Evolutionary conservation across 2,329 filamentous ascomycete species (phyloP), one percentile per base, ranked within the genome.

Genomic region (Aspergillus sp.): DNA sequence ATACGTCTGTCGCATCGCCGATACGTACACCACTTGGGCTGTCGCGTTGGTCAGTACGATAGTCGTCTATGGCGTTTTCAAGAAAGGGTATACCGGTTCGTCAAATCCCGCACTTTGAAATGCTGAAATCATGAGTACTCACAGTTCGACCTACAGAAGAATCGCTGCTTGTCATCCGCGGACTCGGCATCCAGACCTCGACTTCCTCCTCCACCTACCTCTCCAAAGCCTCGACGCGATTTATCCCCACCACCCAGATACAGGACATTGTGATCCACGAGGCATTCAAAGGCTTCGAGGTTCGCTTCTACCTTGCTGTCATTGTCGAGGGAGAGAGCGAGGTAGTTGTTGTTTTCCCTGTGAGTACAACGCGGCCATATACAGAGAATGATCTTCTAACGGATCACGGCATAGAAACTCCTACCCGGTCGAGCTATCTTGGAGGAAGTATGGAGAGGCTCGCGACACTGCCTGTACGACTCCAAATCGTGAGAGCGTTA

Each of bases 241-340:
- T 89, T 70, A 97, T 99, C 53, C 93, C 94, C 0, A 96, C 93
- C 0, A 89, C 88, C 42, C 86, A 90, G 72, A 95, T 99, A 52
- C 89, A 89, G 67, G 94, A 99, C 69, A 87, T 99, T 51, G 84
- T 96, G 49, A 89, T 99, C 47, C 91, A 96, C 69, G 94, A 99
- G 76, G 94, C 92, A 3, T 97, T 97, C 72, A 84, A 84, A 52
- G 92, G 92, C 0, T 95, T 96, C 65, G 90, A 92, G 73, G 91
- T 97, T 33, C 78, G 87, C 38, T 95, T 93, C 66, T 96, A 96
- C 66, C 76, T 99, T 8, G 84, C 90, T 4, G 89, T 97, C 26
- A 87, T 97, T 49, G 90, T 97, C 16, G 88, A 95, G 61, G 91
- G 86, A 2, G 93, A 97, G 73, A 82, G 87, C 49, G 87, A 94